phyloP scores from a whole-genome alignment of 2,329 filamentous ascomycete genomes.

The Neocatenulostroma microsporum region DNA sequence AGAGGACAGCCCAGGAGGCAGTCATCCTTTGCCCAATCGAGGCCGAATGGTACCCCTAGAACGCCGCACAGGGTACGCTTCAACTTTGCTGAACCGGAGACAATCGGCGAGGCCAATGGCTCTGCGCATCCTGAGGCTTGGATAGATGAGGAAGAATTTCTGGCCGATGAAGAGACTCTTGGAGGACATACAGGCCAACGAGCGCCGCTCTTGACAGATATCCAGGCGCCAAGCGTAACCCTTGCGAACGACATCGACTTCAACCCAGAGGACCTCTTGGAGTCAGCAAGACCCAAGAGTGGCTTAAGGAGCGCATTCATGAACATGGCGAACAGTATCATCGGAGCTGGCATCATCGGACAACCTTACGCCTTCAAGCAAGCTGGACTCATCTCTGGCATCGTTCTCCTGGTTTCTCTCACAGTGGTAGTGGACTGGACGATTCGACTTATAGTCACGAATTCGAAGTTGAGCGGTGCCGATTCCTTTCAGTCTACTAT shows the following conservation, averaged over 20 bases:
- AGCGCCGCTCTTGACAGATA: constrained; percentile 68
- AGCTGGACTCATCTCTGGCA: constrained; percentile 74
- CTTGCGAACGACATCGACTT: constrained; percentile 55
- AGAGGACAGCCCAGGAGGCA: constrained; percentile 20
- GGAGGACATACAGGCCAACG: constrained; percentile 39
- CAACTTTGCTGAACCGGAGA: constrained; percentile 41
- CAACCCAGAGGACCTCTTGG: constrained; percentile 51
- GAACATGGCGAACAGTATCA: constrained; percentile 99
- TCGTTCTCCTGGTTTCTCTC: constrained; percentile 67
- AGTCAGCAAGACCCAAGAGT: constrained; percentile 67
- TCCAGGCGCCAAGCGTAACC: constrained; percentile 72
- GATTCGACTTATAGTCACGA: constrained; percentile 91
- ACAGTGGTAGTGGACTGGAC: constrained; percentile 94
- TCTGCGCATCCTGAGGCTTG: constrained; percentile 23
- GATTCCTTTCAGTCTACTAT: constrained; percentile 94
- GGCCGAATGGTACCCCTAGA: constrained; percentile 47
- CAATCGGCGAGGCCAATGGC: constrained; percentile 18
- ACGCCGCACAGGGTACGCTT: constrained; percentile 71
- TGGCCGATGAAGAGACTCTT: constrained; percentile 35
- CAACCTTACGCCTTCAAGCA: constrained; percentile 96
- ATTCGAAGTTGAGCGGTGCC: constrained; percentile 90
- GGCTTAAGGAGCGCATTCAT: constrained; percentile 85
- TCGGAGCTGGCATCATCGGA: constrained; percentile 63
- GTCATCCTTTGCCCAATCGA: constrained; percentile 40
- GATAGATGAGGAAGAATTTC: constrained; percentile 56